Evolutionary conservation across 1,284 basidiomycete genomes (phyloP).

Genomic region (Marasmius tenuissimus): DNA sequence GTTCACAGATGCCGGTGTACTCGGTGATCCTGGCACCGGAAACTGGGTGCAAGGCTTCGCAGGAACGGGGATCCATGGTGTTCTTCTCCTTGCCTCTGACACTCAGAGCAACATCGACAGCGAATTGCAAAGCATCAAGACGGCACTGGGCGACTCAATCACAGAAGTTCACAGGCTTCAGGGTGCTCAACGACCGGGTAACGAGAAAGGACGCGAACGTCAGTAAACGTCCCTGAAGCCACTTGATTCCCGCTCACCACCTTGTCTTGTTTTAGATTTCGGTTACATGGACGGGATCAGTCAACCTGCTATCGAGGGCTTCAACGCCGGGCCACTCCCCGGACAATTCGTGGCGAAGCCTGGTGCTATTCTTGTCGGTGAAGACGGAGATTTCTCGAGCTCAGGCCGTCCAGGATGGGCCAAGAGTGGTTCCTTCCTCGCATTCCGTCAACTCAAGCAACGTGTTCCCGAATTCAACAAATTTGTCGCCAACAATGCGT

Average conservation of each 20-base stretch:
- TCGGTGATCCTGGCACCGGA: conserved; percentile 26
- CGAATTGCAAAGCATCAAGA: conserved; percentile 19
- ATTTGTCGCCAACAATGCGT: conserved; percentile 23
- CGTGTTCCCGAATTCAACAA: conserved; percentile 31
- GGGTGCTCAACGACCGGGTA: conserved; percentile 32
- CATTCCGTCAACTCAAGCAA: conserved; percentile 29
- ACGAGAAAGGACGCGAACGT: conserved; percentile 34
- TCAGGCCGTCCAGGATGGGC: conserved; percentile 25
- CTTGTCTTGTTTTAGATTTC: conserved; percentile 22
- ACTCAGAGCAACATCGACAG: conserved; percentile 21
- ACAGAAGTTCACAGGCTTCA: conserved; percentile 27
- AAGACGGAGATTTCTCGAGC: conserved; percentile 24
- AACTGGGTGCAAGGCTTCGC: conserved; percentile 33
- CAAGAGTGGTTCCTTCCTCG: conserved; percentile 31
- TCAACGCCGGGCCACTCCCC: conserved; percentile 29
- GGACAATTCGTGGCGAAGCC: conserved; percentile 31
- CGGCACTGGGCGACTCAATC: conserved; percentile 24
- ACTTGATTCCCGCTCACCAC: conserved; percentile 11
- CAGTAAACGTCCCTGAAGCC: conserved; percentile 11
- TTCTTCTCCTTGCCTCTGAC: conserved; percentile 34
- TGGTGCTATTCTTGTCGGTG: conserved; percentile 34
- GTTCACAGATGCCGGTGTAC: conserved; percentile 22
- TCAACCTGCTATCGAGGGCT: conserved; percentile 35
- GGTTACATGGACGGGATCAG: conserved; percentile 43
- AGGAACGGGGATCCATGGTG: conserved; percentile 31